Evolutionary conservation across 2,329 filamentous ascomycete genomes (phyloP), one percentile per base, ranked within the genome.

Genomic region (Penicillium sp.): DNA sequence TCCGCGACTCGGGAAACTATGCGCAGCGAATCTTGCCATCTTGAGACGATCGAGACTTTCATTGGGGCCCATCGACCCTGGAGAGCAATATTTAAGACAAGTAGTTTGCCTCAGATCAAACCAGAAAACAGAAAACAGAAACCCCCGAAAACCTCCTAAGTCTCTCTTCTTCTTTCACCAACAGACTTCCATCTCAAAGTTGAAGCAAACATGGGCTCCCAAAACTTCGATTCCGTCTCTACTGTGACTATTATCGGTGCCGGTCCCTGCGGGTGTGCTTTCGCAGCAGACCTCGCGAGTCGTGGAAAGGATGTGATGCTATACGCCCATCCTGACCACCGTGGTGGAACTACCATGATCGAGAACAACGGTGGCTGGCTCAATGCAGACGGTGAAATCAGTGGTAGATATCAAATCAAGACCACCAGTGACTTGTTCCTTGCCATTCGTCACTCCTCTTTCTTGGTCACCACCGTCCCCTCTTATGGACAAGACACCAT

Each of bases 241-340:
- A 38, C 57, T 0, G 55, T 60, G 14, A 55, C 57, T 24, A 34
- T 60, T 39, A 55, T 60, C 43, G 57, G 57, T 4, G 57, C 57
- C n/a, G 57, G 57, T 13, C 55, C 55, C 21, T 60, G 58, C 24
- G 58, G 58, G 10, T 60, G 58, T 47, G 55, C 58, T 18, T 60
- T 60, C 47, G 55, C 58, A 10, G 58, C 58, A 9, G 58, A 60
- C 43, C 52, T 60, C 24, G 52, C 58, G 16, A 60, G 58, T 45
- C 55, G 52, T 21, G 58, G 58, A 13, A 51, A 47, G 32, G 56
- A 53, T 18, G 59, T 62, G 45, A 47, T 62, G 52, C 42, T 62
- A n/a, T 60, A 62, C 18, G 59, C 52, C 18, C 58, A 62, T 14
- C 59, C 59, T 0, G 59, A 62, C n/a, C 59, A 62, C n/a, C 55